Conservation (phyloP, 768 basidiomycete species). For the Steccherinum ochraceum region DNA sequence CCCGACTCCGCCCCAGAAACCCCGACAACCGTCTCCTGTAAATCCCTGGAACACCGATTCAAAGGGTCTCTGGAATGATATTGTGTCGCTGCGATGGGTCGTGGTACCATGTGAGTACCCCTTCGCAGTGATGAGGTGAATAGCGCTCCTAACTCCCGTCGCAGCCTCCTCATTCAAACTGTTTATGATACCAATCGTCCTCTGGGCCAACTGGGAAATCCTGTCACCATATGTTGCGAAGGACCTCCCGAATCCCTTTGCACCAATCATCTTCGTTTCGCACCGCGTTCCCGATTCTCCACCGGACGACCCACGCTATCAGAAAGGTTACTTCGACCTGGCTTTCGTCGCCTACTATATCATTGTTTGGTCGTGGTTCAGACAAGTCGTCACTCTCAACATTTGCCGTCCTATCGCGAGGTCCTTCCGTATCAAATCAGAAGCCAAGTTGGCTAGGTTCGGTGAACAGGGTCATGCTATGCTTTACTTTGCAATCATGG, state of each 20-base stretch:
- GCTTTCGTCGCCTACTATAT: constrained; percentile 77
- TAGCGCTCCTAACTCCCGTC: not conserved
- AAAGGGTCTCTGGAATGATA: constrained; percentile 42
- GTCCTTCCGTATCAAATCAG: constrained; percentile 60
- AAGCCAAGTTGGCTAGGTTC: constrained; percentile 70
- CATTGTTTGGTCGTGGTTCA: constrained; percentile 81
- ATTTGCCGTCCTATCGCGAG: constrained; percentile 62
- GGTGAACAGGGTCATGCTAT: constrained; percentile 88
- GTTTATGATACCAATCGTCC: constrained; percentile 51
- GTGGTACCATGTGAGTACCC: constrained; percentile 63
- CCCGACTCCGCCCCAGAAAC: not conserved
- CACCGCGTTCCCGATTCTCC: constrained; percentile 45
- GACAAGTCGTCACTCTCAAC: constrained; percentile 65
- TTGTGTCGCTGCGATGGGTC: constrained; percentile 59
- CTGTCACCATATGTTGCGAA: constrained; percentile 40
- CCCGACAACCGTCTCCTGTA: not conserved
- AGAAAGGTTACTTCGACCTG: constrained; percentile 69
- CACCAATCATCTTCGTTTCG: constrained; percentile 63
- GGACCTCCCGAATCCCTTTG: constrained; percentile 63
- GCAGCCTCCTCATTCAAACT: constrained; percentile 67
- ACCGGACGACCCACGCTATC: constrained; percentile 51
- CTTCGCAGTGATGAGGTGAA: no score
- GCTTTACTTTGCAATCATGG: constrained; percentile 70
- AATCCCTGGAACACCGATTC: constrained; percentile 14
- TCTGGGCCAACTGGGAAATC: constrained; percentile 61